Conservation (phyloP, 352 stramenopile genomes). For the Globisporangium apiculatum region DNA sequence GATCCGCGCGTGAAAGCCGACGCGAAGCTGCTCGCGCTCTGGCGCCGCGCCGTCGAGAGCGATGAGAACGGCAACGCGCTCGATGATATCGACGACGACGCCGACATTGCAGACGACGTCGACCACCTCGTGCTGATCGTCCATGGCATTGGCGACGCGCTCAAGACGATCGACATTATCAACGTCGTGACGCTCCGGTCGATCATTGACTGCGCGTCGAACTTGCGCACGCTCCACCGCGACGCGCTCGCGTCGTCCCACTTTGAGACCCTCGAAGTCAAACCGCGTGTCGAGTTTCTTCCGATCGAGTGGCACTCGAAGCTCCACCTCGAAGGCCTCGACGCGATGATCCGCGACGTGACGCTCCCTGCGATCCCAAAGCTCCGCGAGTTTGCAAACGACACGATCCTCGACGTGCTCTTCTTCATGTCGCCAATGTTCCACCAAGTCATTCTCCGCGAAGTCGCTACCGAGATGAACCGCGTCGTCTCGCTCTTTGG, state of each 20-base stretch:
- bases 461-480: conserved; percentile 91
- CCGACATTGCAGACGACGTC: conserved; percentile 69
- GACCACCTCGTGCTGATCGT: conserved; percentile 86
- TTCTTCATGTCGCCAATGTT: conserved; percentile 92
- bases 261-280: conserved; percentile 37
- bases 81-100: conserved; percentile 42
- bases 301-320: conserved; percentile 87
- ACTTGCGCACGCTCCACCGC: conserved; percentile 51
- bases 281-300: conserved; percentile 61
- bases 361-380: conserved; percentile 86
- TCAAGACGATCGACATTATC: conserved; percentile 83
- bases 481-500: conserved; percentile 76
- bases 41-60: conserved; percentile 48
- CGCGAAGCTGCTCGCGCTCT: conserved; percentile 38
- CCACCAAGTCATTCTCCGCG: conserved; percentile 88
- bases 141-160: conserved; percentile 84
- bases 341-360: conserved; percentile 63
- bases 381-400: conserved; percentile 89
- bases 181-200: conserved; percentile 77
- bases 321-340: conserved; percentile 69
- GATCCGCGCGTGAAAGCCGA: conserved; percentile 67
- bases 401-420: conserved; percentile 89
- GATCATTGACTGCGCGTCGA: conserved; percentile 78
- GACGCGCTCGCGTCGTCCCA: conserved; percentile 61
- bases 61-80: conserved; percentile 7